Conservation (phyloP, 2,329 filamentous ascomycete species). For the Arachnomyces sp. region DNA sequence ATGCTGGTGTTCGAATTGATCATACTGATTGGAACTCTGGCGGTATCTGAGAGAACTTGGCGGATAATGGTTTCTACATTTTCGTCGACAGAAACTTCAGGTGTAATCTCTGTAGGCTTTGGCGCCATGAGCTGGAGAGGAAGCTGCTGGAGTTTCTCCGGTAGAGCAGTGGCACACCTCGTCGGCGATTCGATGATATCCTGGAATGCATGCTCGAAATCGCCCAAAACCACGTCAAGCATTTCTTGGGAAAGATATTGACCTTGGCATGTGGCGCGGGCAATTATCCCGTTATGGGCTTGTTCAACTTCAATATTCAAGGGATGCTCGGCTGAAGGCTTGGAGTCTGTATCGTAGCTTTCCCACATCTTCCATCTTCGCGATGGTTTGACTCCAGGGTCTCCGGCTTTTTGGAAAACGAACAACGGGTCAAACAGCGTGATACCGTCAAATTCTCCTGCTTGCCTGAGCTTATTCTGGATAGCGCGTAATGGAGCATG, state of each 20-base stretch:
- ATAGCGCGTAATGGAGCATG: slow-evolving; percentile 46
- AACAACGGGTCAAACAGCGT: slow-evolving; percentile 45
- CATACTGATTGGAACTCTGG: slow-evolving; percentile 14
- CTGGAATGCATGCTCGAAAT: slow-evolving; percentile 16
- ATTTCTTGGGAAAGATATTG: slow-evolving; percentile 15
- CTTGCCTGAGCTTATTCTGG: slow-evolving; percentile 38
- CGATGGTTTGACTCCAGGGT: too few species aligned
- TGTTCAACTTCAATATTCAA: slow-evolving; percentile 26
- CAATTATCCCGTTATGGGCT: slow-evolving; percentile 13
- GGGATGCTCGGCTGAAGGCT: slow-evolving; percentile 22
- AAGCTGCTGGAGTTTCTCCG: slow-evolving; percentile 16
- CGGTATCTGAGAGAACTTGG: slow-evolving; percentile 17
- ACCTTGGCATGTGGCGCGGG: slow-evolving; percentile 17
- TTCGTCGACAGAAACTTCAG: slow-evolving; percentile 5
- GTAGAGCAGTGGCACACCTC: slow-evolving; percentile 17
- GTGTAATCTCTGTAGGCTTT: neutral
- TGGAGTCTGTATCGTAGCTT: slow-evolving; percentile 15
- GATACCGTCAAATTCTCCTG: slow-evolving; percentile 22
- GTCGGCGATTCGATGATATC: slow-evolving; percentile 23
- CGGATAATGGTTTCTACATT: slow-evolving; percentile 14
- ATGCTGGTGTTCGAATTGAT: slow-evolving; percentile 23
- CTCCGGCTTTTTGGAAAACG: slow-evolving; percentile 40
- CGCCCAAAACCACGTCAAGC: slow-evolving; percentile 13
- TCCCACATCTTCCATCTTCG: slow-evolving; percentile 15
- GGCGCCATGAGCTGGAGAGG: slow-evolving; percentile 11